Evolutionary conservation across 2,329 filamentous ascomycete genomes (phyloP).

Genomic region (Pseudocercospora musae): DNA sequence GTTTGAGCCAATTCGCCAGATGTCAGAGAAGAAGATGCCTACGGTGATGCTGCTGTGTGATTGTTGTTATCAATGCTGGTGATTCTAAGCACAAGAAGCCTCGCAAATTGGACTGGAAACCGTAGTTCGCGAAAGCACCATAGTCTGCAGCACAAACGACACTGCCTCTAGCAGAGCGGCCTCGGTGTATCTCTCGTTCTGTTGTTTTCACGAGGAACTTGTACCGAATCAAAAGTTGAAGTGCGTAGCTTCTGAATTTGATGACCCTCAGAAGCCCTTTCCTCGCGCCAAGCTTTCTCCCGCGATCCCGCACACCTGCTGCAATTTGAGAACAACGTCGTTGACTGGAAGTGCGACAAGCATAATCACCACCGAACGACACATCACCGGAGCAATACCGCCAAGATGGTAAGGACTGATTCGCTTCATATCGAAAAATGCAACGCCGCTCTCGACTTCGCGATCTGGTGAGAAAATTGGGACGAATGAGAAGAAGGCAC

Average conservation of each 20-base stretch:
- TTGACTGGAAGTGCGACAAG: not conserved
- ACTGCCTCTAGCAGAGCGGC: too few relatives aligned
- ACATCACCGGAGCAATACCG: conserved; percentile 17
- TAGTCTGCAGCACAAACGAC: too few relatives aligned
- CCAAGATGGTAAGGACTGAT: conserved; percentile 16
- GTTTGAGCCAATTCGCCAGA: too few relatives aligned
- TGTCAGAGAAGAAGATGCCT: not conserved
- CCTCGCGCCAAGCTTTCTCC: not conserved
- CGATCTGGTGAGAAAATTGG: conserved; percentile 6
- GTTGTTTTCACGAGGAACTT: too few relatives aligned
- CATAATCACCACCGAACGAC: conserved; percentile 8
- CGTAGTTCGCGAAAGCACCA: too few relatives aligned
- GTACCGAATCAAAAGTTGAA: not conserved
- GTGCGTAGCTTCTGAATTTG: not conserved
- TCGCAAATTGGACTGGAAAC: too few relatives aligned
- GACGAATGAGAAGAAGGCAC: conserved; percentile 2
- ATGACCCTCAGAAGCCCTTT: not conserved
- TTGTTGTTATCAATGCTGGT: too few relatives aligned
- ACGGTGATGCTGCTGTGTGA: not conserved
- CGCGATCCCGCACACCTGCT: not conserved
- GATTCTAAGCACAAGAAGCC: too few relatives aligned
- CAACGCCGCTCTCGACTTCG: conserved; percentile 9
- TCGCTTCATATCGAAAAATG: not conserved
- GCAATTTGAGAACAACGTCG: not conserved
- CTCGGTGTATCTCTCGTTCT: too few relatives aligned